Evolutionary conservation across 2,329 filamentous ascomycete genomes (phyloP).

Genomic region (Tolypocladium inflatum): DNA sequence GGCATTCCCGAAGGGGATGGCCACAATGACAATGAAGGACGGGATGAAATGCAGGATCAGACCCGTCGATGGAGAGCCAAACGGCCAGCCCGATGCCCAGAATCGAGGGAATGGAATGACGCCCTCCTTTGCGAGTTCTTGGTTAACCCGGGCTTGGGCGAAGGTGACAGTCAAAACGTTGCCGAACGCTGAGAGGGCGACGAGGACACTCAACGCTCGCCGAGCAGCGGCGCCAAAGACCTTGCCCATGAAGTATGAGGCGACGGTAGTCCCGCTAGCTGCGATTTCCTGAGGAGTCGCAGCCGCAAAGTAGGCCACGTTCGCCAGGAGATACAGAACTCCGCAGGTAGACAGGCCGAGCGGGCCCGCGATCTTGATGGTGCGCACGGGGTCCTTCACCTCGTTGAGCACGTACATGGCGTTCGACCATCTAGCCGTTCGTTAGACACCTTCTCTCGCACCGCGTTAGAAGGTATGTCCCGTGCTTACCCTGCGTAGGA

Average conservation of each 20-base stretch:
- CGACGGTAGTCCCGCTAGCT: slow-evolving; percentile 49
- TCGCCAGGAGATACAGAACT: slow-evolving; percentile 52
- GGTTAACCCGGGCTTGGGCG: slow-evolving; percentile 47
- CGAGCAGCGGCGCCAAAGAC: slow-evolving; percentile 48
- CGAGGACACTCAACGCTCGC: slow-evolving; percentile 41
- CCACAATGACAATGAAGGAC: slow-evolving; percentile 49
- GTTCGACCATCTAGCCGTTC: slow-evolving; percentile 55
- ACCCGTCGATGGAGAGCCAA: slow-evolving; percentile 50
- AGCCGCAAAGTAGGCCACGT: slow-evolving; percentile 56
- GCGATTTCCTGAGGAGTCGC: slow-evolving; percentile 49
- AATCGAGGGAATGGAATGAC: slow-evolving; percentile 56
- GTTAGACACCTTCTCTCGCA: slow-evolving; percentile 22
- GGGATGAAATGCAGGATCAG: neutral
- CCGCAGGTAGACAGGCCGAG: slow-evolving; percentile 49
- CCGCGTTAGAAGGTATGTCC: no score
- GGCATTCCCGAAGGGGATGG: slow-evolving; percentile 56
- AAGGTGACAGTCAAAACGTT: slow-evolving; percentile 55
- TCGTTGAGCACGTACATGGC: slow-evolving; percentile 54
- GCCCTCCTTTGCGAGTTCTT: slow-evolving; percentile 62
- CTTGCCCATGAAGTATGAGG: slow-evolving; percentile 51
- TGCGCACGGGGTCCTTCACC: slow-evolving; percentile 43
- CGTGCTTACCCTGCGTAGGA: neutral
- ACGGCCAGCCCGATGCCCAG: slow-evolving; percentile 61
- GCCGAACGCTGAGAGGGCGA: slow-evolving; percentile 51
- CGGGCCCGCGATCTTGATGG: slow-evolving; percentile 45